phyloP scores from a whole-genome alignment of 495 filamentous ascomycete species.

The Usnea hakonensis region DNA sequence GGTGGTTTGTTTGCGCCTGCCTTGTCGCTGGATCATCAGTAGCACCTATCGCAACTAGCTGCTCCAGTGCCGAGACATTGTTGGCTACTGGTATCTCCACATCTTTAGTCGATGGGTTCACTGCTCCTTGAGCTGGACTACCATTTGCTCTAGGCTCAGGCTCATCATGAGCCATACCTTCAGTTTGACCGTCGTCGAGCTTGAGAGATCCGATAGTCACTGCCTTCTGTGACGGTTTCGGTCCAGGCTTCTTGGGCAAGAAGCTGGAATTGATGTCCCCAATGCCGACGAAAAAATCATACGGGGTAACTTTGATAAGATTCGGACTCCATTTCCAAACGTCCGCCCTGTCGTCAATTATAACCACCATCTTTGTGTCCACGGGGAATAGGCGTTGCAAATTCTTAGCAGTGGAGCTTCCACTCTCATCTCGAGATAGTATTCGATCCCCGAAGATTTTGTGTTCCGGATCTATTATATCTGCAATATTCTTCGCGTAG shows the following conservation, averaged over 20 bases:
- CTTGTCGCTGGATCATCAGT: conserved; percentile 63
- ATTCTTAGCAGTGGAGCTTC: conserved; percentile 81
- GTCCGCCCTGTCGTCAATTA: conserved; percentile 95
- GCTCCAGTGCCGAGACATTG: conserved; percentile 55
- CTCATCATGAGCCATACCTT: conserved; percentile 23
- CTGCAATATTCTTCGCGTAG: conserved; percentile 85
- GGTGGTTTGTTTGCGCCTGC: conserved; percentile 68
- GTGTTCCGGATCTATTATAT: conserved; percentile 83
- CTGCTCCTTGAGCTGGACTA: conserved; percentile 4
- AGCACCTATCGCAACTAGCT: conserved; percentile 68
- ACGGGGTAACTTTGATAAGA: conserved; percentile 87
- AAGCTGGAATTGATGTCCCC: conserved; percentile 99
- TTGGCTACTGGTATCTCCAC: conserved; percentile 10
- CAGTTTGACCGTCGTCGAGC: conserved; percentile 21
- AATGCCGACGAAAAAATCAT: conserved; percentile 96
- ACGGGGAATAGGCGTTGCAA: conserved; percentile 89
- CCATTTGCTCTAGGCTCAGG: conserved; percentile 12
- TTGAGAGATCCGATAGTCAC: conserved; percentile 19
- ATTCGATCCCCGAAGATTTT: conserved; percentile 91
- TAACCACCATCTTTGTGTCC: conserved; percentile 97
- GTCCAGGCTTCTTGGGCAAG: conserved; percentile 77
- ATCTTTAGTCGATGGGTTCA: conserved; percentile 2
- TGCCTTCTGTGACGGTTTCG: conserved; percentile 37
- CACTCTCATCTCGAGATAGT: conserved; percentile 93
- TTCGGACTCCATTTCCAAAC: conserved; percentile 97